Percentiles rank a stretch among this genome's conserved stretches.
Evolutionary conservation across 2,329 filamentous ascomycete genomes (phyloP).

Genomic region (Chaetomiaceae sp.): DNA sequence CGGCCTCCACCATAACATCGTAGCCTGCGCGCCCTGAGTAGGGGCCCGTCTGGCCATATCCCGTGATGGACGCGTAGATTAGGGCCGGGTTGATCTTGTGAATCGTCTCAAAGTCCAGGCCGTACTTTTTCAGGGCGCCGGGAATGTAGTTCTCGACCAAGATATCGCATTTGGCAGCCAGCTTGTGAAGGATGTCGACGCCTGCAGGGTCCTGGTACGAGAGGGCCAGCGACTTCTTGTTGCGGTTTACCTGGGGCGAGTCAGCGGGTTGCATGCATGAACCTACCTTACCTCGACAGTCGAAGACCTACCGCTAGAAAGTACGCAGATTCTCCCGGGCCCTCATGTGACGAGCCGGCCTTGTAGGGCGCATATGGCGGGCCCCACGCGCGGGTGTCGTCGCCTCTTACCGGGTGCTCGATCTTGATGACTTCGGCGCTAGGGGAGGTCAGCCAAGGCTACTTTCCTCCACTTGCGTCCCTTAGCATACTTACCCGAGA

Average conservation of each 20-base stretch:
- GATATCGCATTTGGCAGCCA: constrained; percentile 82
- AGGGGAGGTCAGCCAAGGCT: background rate
- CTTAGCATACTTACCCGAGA: constrained; percentile 63
- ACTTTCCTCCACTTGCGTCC: too few relatives aligned
- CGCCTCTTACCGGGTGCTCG: constrained; percentile 84
- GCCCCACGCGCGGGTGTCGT: constrained; percentile 95
- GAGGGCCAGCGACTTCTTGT: constrained; percentile 89
- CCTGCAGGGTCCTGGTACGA: constrained; percentile 85
- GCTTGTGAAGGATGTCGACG: constrained; percentile 78
- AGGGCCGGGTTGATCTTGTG: constrained; percentile 76
- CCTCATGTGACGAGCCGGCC: constrained; percentile 51
- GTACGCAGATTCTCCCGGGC: constrained; percentile 89
- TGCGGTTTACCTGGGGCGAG: constrained; percentile 72
- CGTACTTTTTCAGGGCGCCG: constrained; percentile 82
- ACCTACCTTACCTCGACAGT: background rate
- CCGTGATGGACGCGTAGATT: constrained; percentile 94
- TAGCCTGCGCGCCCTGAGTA: constrained; percentile 86
- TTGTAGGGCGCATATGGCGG: constrained; percentile 85
- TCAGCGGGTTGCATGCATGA: background rate
- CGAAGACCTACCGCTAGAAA: constrained; percentile 67
- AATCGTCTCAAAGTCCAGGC: constrained; percentile 80
- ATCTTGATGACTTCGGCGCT: constrained; percentile 97
- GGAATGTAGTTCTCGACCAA: constrained; percentile 97
- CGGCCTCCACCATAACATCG: constrained; percentile 99
- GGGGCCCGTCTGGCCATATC: constrained; percentile 92